Evolutionary conservation across 108 stramenopile genomes (phyloP), one percentile per base, ranked within the genome.

Genomic region (Nitzschia sp.): DNA sequence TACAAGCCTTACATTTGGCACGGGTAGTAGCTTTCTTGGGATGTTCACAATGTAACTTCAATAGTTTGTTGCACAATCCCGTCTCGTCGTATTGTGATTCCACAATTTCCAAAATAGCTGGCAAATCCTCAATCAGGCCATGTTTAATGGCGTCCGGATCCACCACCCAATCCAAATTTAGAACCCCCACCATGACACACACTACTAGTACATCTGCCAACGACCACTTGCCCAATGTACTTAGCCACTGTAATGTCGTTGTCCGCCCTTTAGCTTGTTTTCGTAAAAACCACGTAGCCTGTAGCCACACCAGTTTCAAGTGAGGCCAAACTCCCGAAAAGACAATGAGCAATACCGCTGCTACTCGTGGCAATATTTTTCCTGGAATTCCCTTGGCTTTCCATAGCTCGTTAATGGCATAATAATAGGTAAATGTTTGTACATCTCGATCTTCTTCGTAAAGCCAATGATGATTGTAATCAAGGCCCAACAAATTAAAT

Each of bases 261-360:
- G 82, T 81, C 31, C 93, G 86, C 2, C 60, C 60, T 0, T 60
- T 66, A 28, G 38, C 62, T 13, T 80, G 67, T 32, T 75, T 80
- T 17, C 70, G 59, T 49, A 78, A 77, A 53, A 87, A 77, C 88
- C 88, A 94, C 51, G 86, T 81, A 18, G 79, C 19, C 18, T 86
- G 67, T 34, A 94, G 36, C 46, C 89, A 53, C 23, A 85, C 2
- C 35, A 94, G 66, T 68, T 94, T 94, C 36, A 90, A 46, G 62
- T 94, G 93, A 3, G 93, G 93, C 90, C 93, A 91, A 64, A 91
- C 63, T 23, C 93, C 93, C 1, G 85, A 87, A 70, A 89, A 89
- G 1, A 88, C 15, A 17, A 90, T 66, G 38, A 94, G 51, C 42
- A 94, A 48, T 21, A 82, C 68, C 3, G 93, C 93, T 2, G 85